phyloP scores from a whole-genome alignment of 805 yeast genomes.

The Aciculoconidium aculeatum region DNA sequence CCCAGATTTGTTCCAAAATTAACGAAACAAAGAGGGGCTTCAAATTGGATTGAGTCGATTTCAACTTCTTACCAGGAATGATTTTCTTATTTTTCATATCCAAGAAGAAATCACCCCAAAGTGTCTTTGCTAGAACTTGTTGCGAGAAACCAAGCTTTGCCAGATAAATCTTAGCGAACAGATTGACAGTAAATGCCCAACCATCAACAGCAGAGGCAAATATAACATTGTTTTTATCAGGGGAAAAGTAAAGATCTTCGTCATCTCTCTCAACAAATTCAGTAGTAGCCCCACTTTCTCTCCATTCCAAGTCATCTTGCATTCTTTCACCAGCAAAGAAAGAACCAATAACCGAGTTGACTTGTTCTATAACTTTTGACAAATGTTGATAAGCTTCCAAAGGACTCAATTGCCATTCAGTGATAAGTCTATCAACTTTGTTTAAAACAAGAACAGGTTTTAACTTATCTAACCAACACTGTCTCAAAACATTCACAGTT shows the following conservation, averaged over 20 bases:
- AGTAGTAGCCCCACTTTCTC: slow-evolving; percentile 52
- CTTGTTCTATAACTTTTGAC: slow-evolving; percentile 78
- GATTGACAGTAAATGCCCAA: slow-evolving; percentile 93
- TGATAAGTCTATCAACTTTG: slow-evolving; percentile 81
- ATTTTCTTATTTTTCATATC: slow-evolving; percentile 89
- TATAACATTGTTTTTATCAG: slow-evolving; percentile 81
- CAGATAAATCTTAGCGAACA: slow-evolving; percentile 82
- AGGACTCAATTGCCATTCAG: slow-evolving; percentile 78
- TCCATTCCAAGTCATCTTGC: slow-evolving; percentile 76
- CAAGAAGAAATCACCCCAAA: slow-evolving; percentile 92
- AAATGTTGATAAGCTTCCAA: slow-evolving; percentile 81
- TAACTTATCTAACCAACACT: slow-evolving; percentile 90
- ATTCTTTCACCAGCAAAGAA: slow-evolving; percentile 90
- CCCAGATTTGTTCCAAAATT: slow-evolving; percentile 88
- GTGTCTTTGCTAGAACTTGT: slow-evolving; percentile 69
- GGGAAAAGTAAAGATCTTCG: slow-evolving; percentile 77
- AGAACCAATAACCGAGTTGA: slow-evolving; percentile 89
- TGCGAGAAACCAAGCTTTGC: slow-evolving; percentile 80
- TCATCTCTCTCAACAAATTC: slow-evolving; percentile 74
- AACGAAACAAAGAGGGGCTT: slow-evolving; percentile 86
- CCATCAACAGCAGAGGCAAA: slow-evolving; percentile 93
- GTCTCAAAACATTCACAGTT: slow-evolving; percentile 89
- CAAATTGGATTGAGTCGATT: slow-evolving; percentile 42
- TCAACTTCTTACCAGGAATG: slow-evolving; percentile 57
- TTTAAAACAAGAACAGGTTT: slow-evolving; percentile 85